Conservation (phyloP, 1,284 basidiomycete species). For the Pascua sp. region DNA sequence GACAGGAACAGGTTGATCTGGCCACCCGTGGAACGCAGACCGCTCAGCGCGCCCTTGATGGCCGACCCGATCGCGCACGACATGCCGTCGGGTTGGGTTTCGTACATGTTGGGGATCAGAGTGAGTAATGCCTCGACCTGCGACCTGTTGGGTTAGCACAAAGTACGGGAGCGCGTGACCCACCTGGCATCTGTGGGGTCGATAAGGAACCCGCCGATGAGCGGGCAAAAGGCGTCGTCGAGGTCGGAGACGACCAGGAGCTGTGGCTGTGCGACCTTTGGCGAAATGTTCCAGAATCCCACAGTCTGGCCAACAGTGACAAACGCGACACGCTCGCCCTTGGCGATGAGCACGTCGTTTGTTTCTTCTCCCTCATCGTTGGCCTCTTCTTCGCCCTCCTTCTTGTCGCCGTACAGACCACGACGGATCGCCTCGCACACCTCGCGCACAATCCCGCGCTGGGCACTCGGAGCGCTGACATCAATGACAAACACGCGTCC, state of each 20-base stretch:
- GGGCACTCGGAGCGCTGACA: conserved; percentile 68
- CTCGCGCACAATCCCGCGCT: conserved; percentile 69
- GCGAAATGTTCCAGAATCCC: conserved; percentile 87
- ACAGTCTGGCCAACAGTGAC: conserved; percentile 78
- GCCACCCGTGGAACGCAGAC: conserved; percentile 77
- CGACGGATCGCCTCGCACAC: conserved; percentile 66
- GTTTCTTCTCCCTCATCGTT: conserved; percentile 43
- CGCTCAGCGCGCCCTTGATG: conserved; percentile 67
- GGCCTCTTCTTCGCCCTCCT: conserved; percentile 38
- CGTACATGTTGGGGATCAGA: conserved; percentile 65
- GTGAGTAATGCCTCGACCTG: conserved; percentile 54
- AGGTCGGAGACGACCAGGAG: conserved; percentile 87
- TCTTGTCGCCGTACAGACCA: conserved; percentile 64
- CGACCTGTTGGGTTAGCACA: conserved; percentile 20
- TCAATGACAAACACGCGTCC: conserved; percentile 87
- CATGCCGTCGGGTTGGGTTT: conserved; percentile 48
- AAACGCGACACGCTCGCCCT: conserved; percentile 62
- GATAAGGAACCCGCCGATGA: conserved; percentile 72
- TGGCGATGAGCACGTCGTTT: conserved; percentile 47
- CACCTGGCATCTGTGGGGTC: conserved; percentile 70
- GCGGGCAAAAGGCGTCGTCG: conserved; percentile 84
- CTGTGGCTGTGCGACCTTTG: conserved; percentile 59
- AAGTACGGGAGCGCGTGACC: conserved; percentile 28
- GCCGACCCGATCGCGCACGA: conserved; percentile 73
- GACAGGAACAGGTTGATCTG: conserved; percentile 80